Base-by-base conservation (phyloP, 257 asterid species). In the Plantago ovata region DNA sequence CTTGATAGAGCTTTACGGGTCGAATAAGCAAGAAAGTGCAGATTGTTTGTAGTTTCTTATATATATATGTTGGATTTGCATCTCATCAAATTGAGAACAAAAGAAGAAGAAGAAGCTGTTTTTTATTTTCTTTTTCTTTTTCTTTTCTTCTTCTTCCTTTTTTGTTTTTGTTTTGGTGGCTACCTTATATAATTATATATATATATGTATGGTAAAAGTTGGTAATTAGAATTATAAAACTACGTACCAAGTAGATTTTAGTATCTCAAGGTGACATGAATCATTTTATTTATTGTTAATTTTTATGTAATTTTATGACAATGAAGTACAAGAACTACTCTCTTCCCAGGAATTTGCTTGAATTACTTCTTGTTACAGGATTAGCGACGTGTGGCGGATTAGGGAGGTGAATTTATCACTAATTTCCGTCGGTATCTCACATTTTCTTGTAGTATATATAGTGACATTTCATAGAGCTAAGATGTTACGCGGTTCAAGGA, bases 1-100 rank as follows among this genome's bases (percentile, higher is more conserved):
- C 60, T 69, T 89, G 71, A 75, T 89, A 10, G 83, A 74, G 54
- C 69, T 86, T 69, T 84, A 82, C 66, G 94, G 82, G 22, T 64
- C 74, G 19, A 53, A 69, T 28, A 77, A 74, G 13, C 78, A 59
- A 52, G 73, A 73, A 28, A 74, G 38, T 23, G 64, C 59, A 58
- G 75, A 65, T 60, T 74, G 72, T 63, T 77, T 75, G 79, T 75
- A 79, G 87, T 36, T 19, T 3, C 38, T 18, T 44, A 19, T 12
- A n/a, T n/a, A n/a, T n/a, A n/a, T 13, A 1, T 28, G 7, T 32
- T 47, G 19, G 38, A 28, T 10, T 57, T 68, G 55, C 61, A n/a
- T 44, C 63, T 52, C 32, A 23, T 15, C 61, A 41, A 20, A 10
- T 15, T 40, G 15, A 49, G 42, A 41, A 1, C 8, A 28, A 62